Percentiles rank a stretch among this genome's conserved stretches.
phyloP scores from a whole-genome alignment of 306 rosid species.

The Casuarina cunninghamiana region DNA sequence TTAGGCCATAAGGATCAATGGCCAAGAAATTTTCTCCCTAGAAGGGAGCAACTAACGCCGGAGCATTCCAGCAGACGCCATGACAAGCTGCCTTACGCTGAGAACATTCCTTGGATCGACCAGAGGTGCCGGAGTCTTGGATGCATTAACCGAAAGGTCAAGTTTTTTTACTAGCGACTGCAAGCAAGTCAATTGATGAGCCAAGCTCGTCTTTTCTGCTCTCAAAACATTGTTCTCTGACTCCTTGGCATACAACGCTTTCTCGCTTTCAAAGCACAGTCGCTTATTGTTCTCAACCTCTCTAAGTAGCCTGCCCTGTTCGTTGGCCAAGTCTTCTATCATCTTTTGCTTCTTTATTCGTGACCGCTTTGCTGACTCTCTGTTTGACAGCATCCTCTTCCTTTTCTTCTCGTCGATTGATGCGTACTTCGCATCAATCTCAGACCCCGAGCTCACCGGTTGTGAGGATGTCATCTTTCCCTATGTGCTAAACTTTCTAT shows the following conservation, averaged over 20 bases:
- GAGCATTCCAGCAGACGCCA: neutral
- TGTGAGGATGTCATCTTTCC: neutral
- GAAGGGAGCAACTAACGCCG: neutral
- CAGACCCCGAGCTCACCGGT: neutral
- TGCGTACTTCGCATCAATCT: neutral
- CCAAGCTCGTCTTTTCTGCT: slow-evolving; percentile 14
- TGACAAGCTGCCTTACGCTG: neutral
- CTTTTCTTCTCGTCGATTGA: slow-evolving; percentile 17
- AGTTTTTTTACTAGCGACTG: neutral
- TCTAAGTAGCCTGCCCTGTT: neutral
- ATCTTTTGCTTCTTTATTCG: slow-evolving; percentile 17
- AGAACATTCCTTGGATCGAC: neutral
- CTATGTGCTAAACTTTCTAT: neutral
- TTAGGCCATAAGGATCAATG: no score
- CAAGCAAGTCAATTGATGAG: neutral
- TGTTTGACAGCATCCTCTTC: slow-evolving; percentile 20
- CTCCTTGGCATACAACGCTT: neutral
- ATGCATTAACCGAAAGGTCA: neutral
- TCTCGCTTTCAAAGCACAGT: neutral
- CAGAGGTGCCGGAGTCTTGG: neutral
- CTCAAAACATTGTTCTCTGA: neutral
- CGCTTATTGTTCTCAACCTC: neutral
- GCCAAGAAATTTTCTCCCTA: no score
- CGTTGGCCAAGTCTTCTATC: slow-evolving; percentile 9
- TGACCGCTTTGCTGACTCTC: slow-evolving; percentile 24